Conservation (phyloP, 352 stramenopile species). For the Pythium brassicae region DNA sequence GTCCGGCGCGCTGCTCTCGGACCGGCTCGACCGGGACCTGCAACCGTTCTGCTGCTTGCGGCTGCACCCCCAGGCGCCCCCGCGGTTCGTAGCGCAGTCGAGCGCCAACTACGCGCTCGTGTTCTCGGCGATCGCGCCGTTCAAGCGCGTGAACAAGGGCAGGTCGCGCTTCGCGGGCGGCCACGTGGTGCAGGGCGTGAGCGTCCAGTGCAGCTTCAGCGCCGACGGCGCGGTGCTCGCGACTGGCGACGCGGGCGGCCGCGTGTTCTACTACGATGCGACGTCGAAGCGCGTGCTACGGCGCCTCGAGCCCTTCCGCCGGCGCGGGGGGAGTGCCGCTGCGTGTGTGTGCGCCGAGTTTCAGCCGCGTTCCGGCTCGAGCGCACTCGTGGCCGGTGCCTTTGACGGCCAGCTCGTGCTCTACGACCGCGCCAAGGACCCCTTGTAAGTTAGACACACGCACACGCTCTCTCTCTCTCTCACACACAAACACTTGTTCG, state of each 20-base stretch:
- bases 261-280: conserved; percentile 39
- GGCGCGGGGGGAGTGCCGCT: not conserved
- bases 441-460: too few relatives aligned
- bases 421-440: not conserved
- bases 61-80: conserved; percentile 30
- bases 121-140: conserved; percentile 38
- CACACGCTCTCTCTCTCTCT: too few relatives aligned
- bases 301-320: conserved; percentile 19
- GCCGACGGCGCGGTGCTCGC: conserved; percentile 33
- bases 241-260: conserved; percentile 39
- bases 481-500: too few relatives aligned
- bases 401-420: conserved; percentile 21
- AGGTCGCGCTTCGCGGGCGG: conserved; percentile 16
- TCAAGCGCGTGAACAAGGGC: conserved; percentile 39
- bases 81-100: conserved; percentile 46
- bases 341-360: conserved; percentile 38
- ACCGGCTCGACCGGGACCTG: conserved; percentile 45
- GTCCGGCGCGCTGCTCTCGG: conserved; percentile 34
- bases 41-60: conserved; percentile 39
- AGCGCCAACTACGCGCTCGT: conserved; percentile 30
- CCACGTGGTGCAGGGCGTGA: conserved; percentile 39
- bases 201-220: conserved; percentile 53
- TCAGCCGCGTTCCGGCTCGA: conserved; percentile 6
- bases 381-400: conserved; percentile 22
- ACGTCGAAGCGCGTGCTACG: conserved; percentile 17